These are phyloP conservation scores for Boletus vermiculosoides DNA, from an alignment of 768 basidiomycete genomes.

Conservation along the genomic window DNA sequence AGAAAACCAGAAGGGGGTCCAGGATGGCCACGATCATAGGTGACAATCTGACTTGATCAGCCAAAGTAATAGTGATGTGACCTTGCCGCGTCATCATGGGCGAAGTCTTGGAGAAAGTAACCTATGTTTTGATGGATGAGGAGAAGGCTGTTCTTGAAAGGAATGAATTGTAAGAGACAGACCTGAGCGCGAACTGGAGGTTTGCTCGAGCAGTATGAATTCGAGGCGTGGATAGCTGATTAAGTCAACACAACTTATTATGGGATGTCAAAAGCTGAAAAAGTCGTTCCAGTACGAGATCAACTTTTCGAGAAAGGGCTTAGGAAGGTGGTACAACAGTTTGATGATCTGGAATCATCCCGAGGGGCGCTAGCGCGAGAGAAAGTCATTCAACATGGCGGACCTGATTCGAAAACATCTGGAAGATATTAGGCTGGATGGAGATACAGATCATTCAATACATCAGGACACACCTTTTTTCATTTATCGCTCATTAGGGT, in stretches of 20 bases:
- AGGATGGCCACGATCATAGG: slow-evolving; percentile 95
- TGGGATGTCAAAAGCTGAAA: slow-evolving; percentile 97
- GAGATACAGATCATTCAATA: too few species aligned
- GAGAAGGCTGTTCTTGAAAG: slow-evolving; percentile 74
- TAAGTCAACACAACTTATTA: slow-evolving; percentile 53
- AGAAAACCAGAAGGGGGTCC: too few species aligned
- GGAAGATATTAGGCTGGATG: slow-evolving; percentile 94
- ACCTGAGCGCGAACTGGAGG: slow-evolving; percentile 88
- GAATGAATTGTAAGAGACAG: slow-evolving; percentile 93
- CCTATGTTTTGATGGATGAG: slow-evolving; percentile 85
- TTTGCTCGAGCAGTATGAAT: slow-evolving; percentile 32
- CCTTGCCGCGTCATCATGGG: slow-evolving; percentile 41
- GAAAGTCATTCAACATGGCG: slow-evolving; percentile 86
- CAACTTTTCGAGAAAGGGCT: slow-evolving; percentile 86
- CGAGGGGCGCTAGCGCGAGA: slow-evolving; percentile 87
- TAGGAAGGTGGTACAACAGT: slow-evolving; percentile 86
- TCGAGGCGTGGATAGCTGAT: slow-evolving; percentile 18
- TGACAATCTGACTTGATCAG: slow-evolving; percentile 21
- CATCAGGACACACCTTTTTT: slow-evolving; percentile 9
- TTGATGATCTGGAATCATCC: slow-evolving; percentile 95
- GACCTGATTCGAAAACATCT: slow-evolving; percentile 86
- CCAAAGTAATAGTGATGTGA: slow-evolving; percentile 8
- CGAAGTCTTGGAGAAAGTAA: slow-evolving; percentile 88
- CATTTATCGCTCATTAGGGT: slow-evolving; percentile 17
- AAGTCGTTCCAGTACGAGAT: slow-evolving; percentile 93